Evolutionary conservation across 2,329 filamentous ascomycete species (phyloP), one percentile per base, ranked within the genome.

Genomic region (Pseudohalonectria lignicola): DNA sequence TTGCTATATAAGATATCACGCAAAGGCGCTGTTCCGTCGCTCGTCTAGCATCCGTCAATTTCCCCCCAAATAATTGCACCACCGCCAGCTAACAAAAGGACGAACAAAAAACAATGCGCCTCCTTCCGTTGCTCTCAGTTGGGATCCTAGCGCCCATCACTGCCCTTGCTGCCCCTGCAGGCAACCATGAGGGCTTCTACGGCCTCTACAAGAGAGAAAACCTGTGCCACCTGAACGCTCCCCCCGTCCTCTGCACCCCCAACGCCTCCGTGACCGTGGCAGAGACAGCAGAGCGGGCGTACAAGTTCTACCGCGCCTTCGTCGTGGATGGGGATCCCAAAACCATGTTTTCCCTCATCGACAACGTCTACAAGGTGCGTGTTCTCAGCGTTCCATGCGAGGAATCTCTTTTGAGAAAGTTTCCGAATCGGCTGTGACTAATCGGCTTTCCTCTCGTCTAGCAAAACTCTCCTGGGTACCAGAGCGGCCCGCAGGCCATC

Each of bases 321-420:
- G 56, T 62, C 4, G 55, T 60, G 4, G 59, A 62, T 34, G 59
- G 59, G 3, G 55, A 61, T 34, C 57, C 59, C 0, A 47, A 50
- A 39, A 59, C 47, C 23, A 62, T 62, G 59, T 62, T 62, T 40
- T 61, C 59, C 3, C 47, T 59, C 28, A 62, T 62, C 16, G 59
- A 62, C 38, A 52, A 50, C 3, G 45, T 45, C 1, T 62, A 62
- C 38, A 50, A 50, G 36, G 59, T 62, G 34, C 46, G 54, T n/a
- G n/a, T n/a, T n/a, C n/a, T n/a, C n/a, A n/a, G n/a, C n/a, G 42
- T 13, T 16, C 21, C 19, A 10, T 19, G 12, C 10, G n/a, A n/a
- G n/a, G n/a, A n/a, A n/a, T n/a, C n/a, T n/a, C n/a, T n/a, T n/a
- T n/a, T n/a, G n/a, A n/a, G n/a, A n/a, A n/a, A n/a, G 26, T 15